phyloP scores from a whole-genome alignment of 163 green algal genomes.

The Scenedesmus sp. region DNA sequence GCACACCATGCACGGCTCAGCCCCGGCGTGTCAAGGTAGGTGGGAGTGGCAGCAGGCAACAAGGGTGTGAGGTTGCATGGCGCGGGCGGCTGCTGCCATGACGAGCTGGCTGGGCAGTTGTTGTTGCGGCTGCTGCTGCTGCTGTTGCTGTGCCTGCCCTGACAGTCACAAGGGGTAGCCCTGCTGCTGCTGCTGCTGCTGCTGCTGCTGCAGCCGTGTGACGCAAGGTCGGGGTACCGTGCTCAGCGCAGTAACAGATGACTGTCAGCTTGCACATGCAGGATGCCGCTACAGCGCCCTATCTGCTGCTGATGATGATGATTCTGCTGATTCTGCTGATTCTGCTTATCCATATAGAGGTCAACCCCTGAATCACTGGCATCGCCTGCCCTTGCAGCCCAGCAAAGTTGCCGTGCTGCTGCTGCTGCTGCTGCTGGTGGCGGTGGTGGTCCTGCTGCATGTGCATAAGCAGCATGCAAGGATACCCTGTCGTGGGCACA shows the following conservation, averaged over 20 bases:
- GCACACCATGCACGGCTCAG: not conserved
- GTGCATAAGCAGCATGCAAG: not conserved
- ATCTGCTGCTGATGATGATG: not conserved
- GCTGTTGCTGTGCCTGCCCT: too few relatives aligned
- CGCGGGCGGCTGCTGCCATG: not conserved
- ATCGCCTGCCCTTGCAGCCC: too few relatives aligned
- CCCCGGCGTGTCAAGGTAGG: too few relatives aligned
- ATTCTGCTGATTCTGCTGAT: not conserved
- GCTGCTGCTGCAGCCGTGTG: not conserved
- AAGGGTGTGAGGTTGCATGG: not conserved
- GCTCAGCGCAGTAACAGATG: too few relatives aligned
- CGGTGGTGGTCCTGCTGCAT: not conserved
- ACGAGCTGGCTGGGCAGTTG: not conserved
- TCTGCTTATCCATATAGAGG: not conserved
- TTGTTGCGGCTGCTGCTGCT: not conserved
- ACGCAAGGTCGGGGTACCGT: too few relatives aligned
- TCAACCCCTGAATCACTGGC: not conserved
- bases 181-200: not conserved
- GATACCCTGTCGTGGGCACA: not conserved
- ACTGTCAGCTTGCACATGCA: too few relatives aligned
- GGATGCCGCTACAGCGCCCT: too few relatives aligned
- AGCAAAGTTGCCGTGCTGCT: too few relatives aligned
- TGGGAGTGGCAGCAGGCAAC: not conserved
- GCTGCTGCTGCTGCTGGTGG: not conserved
- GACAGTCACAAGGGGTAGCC: not conserved